A percentile compares a stretch with the other conserved stretches of the same genome.
These are phyloP conservation scores for Tulasnella sp. DNA, from an alignment of 768 basidiomycete genomes.

Conservation along the genomic window DNA sequence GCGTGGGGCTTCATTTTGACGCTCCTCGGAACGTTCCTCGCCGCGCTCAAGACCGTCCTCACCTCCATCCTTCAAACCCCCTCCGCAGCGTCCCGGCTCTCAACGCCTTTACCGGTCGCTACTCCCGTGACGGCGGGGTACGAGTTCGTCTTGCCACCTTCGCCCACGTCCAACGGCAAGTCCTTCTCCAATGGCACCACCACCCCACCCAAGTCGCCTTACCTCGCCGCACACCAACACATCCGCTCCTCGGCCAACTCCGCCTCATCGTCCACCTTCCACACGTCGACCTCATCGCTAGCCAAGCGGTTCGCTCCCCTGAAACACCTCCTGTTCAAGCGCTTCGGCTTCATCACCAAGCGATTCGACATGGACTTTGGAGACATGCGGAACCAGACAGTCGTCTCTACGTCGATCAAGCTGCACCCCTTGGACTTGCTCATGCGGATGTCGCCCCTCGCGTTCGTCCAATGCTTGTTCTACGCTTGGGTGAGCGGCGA, in stretches of 20 bases:
- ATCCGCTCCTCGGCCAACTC: background rate
- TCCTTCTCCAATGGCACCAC: background rate
- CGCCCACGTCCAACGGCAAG: background rate
- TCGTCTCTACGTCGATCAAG: slow-evolving; percentile 35
- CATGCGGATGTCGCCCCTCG: slow-evolving; percentile 87
- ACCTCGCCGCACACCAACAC: background rate
- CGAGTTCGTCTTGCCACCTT: background rate
- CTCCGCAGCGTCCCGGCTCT: slow-evolving; percentile 17
- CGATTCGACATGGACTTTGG: slow-evolving; percentile 24
- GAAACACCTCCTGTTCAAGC: slow-evolving; percentile 41
- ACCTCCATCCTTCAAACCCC: slow-evolving; percentile 78
- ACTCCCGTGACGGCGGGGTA: background rate
- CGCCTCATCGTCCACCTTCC: background rate
- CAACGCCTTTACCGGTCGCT: background rate
- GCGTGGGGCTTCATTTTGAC: slow-evolving; percentile 85
- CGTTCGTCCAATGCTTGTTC: slow-evolving; percentile 82
- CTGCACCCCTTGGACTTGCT: slow-evolving; percentile 85
- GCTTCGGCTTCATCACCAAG: slow-evolving; percentile 40
- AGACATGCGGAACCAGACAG: background rate
- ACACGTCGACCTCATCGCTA: slow-evolving; percentile 31
- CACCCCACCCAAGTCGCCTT: slow-evolving; percentile 5
- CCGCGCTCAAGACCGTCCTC: slow-evolving; percentile 90
- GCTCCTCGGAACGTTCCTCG: slow-evolving; percentile 76
- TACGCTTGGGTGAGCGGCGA: slow-evolving; percentile 82
- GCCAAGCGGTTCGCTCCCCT: slow-evolving; percentile 31